Base-by-base conservation (phyloP, 2,329 filamentous ascomycete genomes). In the Trichoderma afroharzianum region DNA sequence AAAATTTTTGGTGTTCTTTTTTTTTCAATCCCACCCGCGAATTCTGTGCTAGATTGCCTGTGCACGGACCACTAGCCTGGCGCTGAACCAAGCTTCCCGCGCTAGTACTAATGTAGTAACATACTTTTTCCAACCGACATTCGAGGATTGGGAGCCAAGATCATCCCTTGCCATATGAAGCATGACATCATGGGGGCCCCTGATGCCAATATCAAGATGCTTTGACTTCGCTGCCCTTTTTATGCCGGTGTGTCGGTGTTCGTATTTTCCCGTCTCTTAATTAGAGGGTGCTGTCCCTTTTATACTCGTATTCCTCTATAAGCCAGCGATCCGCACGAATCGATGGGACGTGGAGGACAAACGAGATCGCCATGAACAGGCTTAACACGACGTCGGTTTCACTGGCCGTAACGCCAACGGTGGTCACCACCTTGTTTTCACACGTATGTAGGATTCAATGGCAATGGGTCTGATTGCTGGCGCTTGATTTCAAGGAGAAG, bases 351-450 rank as follows among this genome's bases (percentile, higher is more conserved):
- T 68, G 30, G 47, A 18, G 58, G 24, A 30, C 15, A 50, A 63
- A 33, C 53, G 36, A 30, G 12, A 50, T 66, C 63, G 39, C 28
- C 36, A 87, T 87, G 85, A 85, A 84, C 72, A 79, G 79, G 70
- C 88, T 96, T 77, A 95, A 93, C 82, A 97, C 94, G 21, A 87
- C 95, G 50, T 90, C 92, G 15, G 91, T 98, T 72, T 90, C 91
- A 71, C 88, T 93, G 74, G 94, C 94, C 63, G 92, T 98, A 69
- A 94, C 94, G 74, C 95, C 96, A 14, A 94, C 93, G 4, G 92
- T 97, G 61, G 87, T 98, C 70, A 91, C 93, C 75, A 98, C 95
- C 15, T 91, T 95, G 74, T 85, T 98, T 76, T 91, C 91, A 72
- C 96, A 98, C 86, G 93, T 95, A 86, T 76, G 90, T 80, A 24